Percentiles rank a stretch among this genome's conserved stretches.
Evolutionary conservation across 139 green algal genomes (phyloP).

Genomic region (Yamagishiella unicocca): DNA sequence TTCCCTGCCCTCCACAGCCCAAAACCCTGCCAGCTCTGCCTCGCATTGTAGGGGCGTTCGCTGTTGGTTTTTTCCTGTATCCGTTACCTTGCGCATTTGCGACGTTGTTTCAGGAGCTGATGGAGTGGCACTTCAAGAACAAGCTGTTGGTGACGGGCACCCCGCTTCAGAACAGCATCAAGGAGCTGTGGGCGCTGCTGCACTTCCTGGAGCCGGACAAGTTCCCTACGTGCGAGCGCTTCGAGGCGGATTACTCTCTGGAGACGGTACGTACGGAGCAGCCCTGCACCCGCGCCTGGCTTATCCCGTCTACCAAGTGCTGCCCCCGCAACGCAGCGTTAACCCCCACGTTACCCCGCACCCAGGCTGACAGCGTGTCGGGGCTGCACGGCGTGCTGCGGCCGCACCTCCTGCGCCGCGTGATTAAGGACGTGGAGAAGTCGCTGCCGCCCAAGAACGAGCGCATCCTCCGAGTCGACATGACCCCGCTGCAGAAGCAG

Average conservation of each 20-base stretch:
- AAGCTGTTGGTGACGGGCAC: slow-evolving; percentile 95
- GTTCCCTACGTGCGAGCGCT: slow-evolving; percentile 81
- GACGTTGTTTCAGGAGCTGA: slow-evolving; percentile 49
- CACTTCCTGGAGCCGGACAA: slow-evolving; percentile 90
- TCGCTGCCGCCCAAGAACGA: slow-evolving; percentile 93
- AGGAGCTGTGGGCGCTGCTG: slow-evolving; percentile 90
- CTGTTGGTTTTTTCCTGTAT: no score
- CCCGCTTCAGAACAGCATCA: slow-evolving; percentile 82
- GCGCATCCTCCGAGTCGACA: slow-evolving; percentile 91
- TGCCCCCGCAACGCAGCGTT: no score
- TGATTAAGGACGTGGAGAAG: slow-evolving; percentile 96
- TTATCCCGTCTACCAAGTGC: no score
- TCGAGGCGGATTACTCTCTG: slow-evolving; percentile 78
- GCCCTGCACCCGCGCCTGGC: no score
- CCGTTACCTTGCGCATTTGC: no score
- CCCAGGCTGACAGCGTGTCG: slow-evolving; percentile 68
- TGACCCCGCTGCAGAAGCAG: slow-evolving; percentile 94
- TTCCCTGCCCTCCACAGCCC: no score
- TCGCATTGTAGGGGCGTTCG: no score
- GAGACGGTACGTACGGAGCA: no score
- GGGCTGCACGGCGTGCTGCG: slow-evolving; percentile 85
- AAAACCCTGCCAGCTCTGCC: no score
- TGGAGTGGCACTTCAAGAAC: slow-evolving; percentile 74
- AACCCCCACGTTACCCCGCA: background rate
- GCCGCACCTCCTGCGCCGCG: slow-evolving; percentile 90